These are phyloP conservation scores for Mycena metata DNA, from an alignment of 768 basidiomycete genomes.

Conservation along the genomic window DNA sequence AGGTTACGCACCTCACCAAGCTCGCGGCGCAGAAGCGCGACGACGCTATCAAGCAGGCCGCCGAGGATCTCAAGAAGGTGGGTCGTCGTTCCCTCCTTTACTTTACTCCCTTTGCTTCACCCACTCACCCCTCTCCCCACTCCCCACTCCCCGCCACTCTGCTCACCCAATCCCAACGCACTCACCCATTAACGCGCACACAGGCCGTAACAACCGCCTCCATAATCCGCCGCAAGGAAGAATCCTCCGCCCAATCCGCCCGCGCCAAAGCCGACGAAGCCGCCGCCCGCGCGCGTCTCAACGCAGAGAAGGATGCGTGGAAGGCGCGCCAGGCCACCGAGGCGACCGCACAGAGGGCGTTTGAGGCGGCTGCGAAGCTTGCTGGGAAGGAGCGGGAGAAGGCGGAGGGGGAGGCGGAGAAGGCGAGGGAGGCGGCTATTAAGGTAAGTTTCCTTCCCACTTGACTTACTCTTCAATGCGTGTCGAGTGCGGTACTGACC, in stretches of 20 bases:
- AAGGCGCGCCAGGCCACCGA: constrained; percentile 25
- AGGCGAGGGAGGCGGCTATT: too few relatives aligned
- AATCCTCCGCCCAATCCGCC: constrained; percentile 17
- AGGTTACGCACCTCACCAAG: constrained; percentile 29
- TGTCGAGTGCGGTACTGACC: too few relatives aligned
- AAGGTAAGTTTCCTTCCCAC: too few relatives aligned
- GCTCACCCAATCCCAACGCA: background rate
- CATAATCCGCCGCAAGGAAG: constrained; percentile 31
- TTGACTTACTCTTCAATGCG: too few relatives aligned
- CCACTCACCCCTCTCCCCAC: too few relatives aligned
- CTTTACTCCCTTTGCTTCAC: too few relatives aligned
- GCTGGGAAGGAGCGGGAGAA: constrained; percentile 1
- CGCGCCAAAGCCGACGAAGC: constrained; percentile 28
- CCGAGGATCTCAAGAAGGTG: constrained; percentile 27
- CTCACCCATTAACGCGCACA: too few relatives aligned
- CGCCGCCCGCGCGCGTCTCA: constrained; percentile 17
- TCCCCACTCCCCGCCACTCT: too few relatives aligned
- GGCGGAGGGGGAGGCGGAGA: constrained; percentile 2
- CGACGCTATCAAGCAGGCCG: constrained; percentile 28
- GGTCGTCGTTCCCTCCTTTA: too few relatives aligned
- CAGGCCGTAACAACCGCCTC: constrained; percentile 30
- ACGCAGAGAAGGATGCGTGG: constrained; percentile 27
- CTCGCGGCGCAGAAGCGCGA: constrained; percentile 33
- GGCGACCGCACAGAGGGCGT: background rate
- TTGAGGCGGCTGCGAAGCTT: background rate